Percentiles rank a stretch among this genome's conserved stretches.
Conservation (phyloP, 805 yeast genomes). For the Suhomyces canberraensis region DNA sequence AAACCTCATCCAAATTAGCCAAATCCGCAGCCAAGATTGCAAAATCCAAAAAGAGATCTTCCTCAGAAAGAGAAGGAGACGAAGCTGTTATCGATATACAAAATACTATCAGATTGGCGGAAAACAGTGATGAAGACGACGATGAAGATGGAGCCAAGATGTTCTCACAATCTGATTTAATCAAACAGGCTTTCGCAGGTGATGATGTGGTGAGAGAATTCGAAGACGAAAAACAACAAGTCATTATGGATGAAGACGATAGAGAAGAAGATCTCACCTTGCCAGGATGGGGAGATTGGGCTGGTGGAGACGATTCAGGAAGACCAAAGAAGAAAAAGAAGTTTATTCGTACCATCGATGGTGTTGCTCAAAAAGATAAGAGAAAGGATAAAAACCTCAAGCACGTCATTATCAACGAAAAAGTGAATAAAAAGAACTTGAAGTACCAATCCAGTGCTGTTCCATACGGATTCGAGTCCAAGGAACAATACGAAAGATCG, state of each 20-base stretch:
- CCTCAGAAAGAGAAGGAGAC: constrained; percentile 30
- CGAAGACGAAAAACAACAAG: constrained; percentile 67
- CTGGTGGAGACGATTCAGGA: constrained; percentile 49
- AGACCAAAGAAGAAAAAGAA: constrained; percentile 52
- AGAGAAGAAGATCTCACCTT: constrained; percentile 78
- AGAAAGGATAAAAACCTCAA: constrained; percentile 75
- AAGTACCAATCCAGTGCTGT: constrained; percentile 88
- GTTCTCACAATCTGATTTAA: constrained; percentile 78
- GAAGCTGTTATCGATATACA: constrained; percentile 45
- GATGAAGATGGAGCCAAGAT: constrained; percentile 39
- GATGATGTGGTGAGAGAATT: constrained; percentile 89
- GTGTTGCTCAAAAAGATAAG: constrained; percentile 66
- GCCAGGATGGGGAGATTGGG: constrained; percentile 99
- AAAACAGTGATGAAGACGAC: constrained; percentile 36
- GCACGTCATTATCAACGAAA: constrained; percentile 87
- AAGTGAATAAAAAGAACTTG: constrained; percentile 74
- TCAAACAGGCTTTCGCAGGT: constrained; percentile 94
- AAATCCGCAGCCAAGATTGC: constrained; percentile 42
- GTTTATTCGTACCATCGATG: constrained; percentile 68
- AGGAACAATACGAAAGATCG: constrained; percentile 93
- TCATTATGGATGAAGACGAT: constrained; percentile 76
- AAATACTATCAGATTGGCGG: constrained; percentile 50
- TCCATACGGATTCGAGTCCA: constrained; percentile 90
- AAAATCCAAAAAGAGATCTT: constrained; percentile 33
- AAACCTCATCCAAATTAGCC: constrained; percentile 34